Evolutionary conservation across 495 filamentous ascomycete species (phyloP), one percentile per base, ranked within the genome.

Genomic region (Neurospora sp.): DNA sequence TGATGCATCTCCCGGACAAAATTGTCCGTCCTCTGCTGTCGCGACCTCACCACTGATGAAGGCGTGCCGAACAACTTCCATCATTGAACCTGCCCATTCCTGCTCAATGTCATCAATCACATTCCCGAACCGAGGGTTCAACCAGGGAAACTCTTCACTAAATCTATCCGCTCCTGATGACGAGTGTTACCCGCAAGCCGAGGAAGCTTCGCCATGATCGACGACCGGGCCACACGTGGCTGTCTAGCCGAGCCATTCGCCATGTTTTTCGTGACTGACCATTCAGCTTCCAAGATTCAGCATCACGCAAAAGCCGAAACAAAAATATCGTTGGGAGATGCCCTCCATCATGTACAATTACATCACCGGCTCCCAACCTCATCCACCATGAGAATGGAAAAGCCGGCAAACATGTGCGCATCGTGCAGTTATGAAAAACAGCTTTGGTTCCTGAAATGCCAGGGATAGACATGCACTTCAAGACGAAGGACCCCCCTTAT

Each of bases 301-400:
- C 5, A 7, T 18, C 6, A 61, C 3, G 12, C 22, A 18, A 61
- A 31, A 35, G 14, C 27, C 53, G 27, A 18, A 4, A 18, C 27
- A 35, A 61, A 35, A 61, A 35, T 18, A 61, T 35, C 53, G 14
- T 61, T 12, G 53, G 12, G 22, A 61, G 37, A 68, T 61, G 10
- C 69, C 47, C 74, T 20, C 47, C 74, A 68, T 69, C 72, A 77
- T 76, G 76, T 76, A 75, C 53, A 70, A 77, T 77, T 74, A 71
- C 76, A 72, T 77, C 76, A 77, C 73, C 65, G 68, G 4, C 47
- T 16, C 22, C 8, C 40, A 42, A 7, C 3, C 31, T 37, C 27
- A 8, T 18, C 53, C 27, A 35, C 18, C 27, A 35, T 16, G 12
- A 61, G 27, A 61, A 12, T 61, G 53, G 22, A 61, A 61, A 61